Base-by-base conservation (phyloP, 805 yeast genomes). In the Millerozyma miso region DNA sequence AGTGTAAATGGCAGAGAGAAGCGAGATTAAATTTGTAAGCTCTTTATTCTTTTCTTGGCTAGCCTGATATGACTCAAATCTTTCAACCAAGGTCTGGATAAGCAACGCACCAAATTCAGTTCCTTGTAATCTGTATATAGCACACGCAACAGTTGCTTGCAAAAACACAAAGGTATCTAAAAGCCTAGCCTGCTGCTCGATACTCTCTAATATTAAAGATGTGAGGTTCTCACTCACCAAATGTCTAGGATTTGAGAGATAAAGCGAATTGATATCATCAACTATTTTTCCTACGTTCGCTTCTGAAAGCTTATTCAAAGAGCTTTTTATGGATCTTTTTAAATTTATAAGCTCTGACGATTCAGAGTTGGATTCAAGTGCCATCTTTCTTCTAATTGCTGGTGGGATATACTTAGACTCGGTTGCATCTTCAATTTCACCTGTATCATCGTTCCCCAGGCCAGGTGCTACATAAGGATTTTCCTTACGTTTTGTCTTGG, bases 81-180 rank as follows among this genome's bases (percentile, higher is more conserved):
- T 73, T 47, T 87, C 96, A n/a, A 90, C 85, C 42, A 86, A 58
- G 0, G 79, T 71, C 58, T 93, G 99, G 29, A 89, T 72, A 45
- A 89, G 83, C 51, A 70, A 77, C 0, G 97, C 99, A 46, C 96
- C 97, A 60, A 88, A 85, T 48, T 88, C 96, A 32, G 82, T 79
- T 16, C 99, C 98, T 51, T 86, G 85, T 16, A 81, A 55, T 46
- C 85, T 75, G 64, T 85, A 88, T 18, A 93, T 60, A 0, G 96
- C 83, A 17, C 82, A 82, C 2, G 83, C 77, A 5, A 88, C 71
- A 4, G 88, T 83, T 1, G 96, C 85, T 60, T 91, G 90, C 26
- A 87, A 71, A 46, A 85, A 76, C 33, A 90, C 79, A 58, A 88
- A 88, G 1, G 85, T 78, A 49, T 90, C 97, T 38, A 88, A 65